Evolutionary conservation across 2,329 filamentous ascomycete species (phyloP).

Genomic region (Cordyceps cateniannulata): DNA sequence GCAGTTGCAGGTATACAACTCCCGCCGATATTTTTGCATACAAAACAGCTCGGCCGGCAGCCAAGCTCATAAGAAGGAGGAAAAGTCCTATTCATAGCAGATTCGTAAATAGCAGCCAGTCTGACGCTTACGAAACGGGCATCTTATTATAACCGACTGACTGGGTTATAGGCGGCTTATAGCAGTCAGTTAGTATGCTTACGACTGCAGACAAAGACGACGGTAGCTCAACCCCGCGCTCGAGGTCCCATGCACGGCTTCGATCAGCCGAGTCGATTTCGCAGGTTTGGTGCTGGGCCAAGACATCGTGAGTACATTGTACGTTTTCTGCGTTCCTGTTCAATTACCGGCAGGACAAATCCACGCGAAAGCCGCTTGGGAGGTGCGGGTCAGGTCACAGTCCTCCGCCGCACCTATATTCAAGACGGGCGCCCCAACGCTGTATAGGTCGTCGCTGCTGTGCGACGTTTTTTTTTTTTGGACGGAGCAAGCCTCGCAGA

Average conservation of each 20-base stretch:
- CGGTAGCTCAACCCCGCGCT: constrained; percentile 3
- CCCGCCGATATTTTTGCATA: neutral
- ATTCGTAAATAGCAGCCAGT: neutral
- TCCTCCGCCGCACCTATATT: too few relatives aligned
- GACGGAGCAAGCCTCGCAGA: neutral
- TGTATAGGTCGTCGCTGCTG: neutral
- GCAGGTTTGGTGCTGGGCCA: neutral
- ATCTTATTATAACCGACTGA: too few relatives aligned
- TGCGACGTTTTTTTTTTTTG: neutral
- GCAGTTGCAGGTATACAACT: neutral
- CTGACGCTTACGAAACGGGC: neutral
- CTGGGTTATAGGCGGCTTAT: too few relatives aligned
- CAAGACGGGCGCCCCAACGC: neutral
- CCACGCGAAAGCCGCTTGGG: neutral
- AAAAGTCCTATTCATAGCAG: too few relatives aligned
- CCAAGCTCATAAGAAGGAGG: neutral
- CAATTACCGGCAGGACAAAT: neutral
- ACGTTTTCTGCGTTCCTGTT: neutral
- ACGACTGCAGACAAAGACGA: neutral
- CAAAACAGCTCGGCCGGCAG: too few relatives aligned
- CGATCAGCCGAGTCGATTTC: constrained; percentile 4
- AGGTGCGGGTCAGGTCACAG: neutral
- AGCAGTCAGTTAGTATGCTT: neutral
- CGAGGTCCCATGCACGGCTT: neutral
- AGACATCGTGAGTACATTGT: neutral